Conservation (phyloP, 2,329 filamentous ascomycete species). For the Clonostachys chloroleuca region DNA sequence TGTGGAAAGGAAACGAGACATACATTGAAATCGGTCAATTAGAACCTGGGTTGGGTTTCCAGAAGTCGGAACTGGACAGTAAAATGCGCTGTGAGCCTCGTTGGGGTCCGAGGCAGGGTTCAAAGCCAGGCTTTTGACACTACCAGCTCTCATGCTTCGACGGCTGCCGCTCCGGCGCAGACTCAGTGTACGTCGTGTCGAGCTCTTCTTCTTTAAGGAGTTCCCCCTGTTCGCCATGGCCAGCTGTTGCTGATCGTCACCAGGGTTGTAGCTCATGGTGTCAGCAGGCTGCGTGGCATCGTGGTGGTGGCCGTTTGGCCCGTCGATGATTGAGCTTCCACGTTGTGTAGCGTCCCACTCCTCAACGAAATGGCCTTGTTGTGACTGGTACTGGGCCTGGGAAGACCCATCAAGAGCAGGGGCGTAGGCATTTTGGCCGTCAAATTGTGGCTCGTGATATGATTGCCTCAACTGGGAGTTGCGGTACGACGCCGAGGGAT, state of each 20-base stretch:
- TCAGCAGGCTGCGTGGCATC: slow-evolving; percentile 4
- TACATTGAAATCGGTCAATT: slow-evolving; percentile 84
- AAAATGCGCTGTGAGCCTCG: slow-evolving; percentile 78
- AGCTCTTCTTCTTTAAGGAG: slow-evolving; percentile 86
- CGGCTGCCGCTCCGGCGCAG: slow-evolving; percentile 77
- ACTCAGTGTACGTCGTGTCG: slow-evolving; percentile 68
- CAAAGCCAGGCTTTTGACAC: slow-evolving; percentile 74
- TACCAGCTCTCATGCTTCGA: slow-evolving; percentile 78
- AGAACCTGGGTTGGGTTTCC: slow-evolving; percentile 86
- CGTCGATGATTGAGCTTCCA: slow-evolving; percentile 59
- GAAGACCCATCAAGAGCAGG: neutral
- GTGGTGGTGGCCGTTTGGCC: slow-evolving; percentile 17
- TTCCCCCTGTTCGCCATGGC: slow-evolving; percentile 41
- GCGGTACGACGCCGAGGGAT: slow-evolving; percentile 2
- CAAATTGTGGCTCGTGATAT: neutral
- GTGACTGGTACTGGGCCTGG: neutral
- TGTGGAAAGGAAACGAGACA: slow-evolving; percentile 14
- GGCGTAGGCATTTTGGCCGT: neutral
- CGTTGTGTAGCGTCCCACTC: slow-evolving; percentile 68
- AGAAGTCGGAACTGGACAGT: slow-evolving; percentile 81
- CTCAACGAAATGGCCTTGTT: slow-evolving; percentile 56
- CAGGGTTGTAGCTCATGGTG: slow-evolving; percentile 45
- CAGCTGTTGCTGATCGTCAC: slow-evolving; percentile 28
- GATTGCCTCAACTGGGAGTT: slow-evolving; percentile 3
- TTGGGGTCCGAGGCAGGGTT: slow-evolving; percentile 65